Base-by-base conservation (phyloP, 257 asterid genomes). In the Nicotiana benthamiana region DNA sequence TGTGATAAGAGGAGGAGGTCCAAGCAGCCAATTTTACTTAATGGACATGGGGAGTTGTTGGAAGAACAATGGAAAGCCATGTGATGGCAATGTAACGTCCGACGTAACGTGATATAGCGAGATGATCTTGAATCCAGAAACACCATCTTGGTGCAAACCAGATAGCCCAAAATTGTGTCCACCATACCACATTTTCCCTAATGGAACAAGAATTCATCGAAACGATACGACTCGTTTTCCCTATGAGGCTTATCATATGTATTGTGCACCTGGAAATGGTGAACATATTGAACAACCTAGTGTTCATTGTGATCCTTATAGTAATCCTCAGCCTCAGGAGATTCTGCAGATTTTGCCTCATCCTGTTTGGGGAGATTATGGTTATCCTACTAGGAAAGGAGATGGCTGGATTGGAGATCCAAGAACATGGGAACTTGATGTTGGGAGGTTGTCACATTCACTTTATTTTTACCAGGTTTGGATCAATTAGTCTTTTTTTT, bases 31-130 rank as follows among this genome's bases (percentile, higher is more conserved):
- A 79, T 92, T 94, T 85, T 94, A 94, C 92, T 79, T 92, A 20
- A 81, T 92, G 89, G 98, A 94, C 91, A 92, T 94, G 20, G 97
- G 98, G 9, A 90, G 98, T 85, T 94, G 98, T 77, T 94, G 98
- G 98, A 94, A 92, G 89, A 94, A 94, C 96, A 89, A 90, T 11
- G 97, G 97, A 16, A 67, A 59, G 26, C 88, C 92, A 7, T 94
- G 98, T 34, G 84, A 92, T 34, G 98, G 98, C 1, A 82, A 94
- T 43, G 97, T 88, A 11, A 90, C 92, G 20, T 82, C 97, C 15
- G 98, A 94, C 60, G 95, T 90, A 0, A 92, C 97, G 1, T 88
- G 97, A 24, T 92, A 94, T 82, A 90, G 90, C 24, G 97, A 94
- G 83, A 92, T 94, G 97, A 91, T 94, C 56, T 80, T 92, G 59